Base-by-base conservation (phyloP, 2,329 filamentous ascomycete genomes). In the Pestalotiopsis sp. region DNA sequence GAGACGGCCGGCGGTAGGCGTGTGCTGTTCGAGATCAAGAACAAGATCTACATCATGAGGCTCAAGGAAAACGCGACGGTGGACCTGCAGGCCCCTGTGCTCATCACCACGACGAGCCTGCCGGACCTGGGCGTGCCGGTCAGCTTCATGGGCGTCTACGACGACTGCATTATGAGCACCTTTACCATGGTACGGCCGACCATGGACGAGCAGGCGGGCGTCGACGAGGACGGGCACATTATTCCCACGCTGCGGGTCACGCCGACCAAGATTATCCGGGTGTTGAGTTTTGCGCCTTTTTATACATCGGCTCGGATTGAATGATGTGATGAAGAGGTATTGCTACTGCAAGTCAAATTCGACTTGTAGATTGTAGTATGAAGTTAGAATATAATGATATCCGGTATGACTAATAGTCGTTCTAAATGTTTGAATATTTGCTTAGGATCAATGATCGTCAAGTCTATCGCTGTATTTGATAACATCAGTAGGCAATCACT, bases 121-220 rank as follows among this genome's bases (percentile, higher is more conserved):
- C 41, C 66, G 5, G 41, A 41, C 25, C 83, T n/a, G 74, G 67
- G 78, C 0, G 79, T 82, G 0, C 83, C 83, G 0, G 80, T 84
- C 31, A 83, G 81, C 69, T 85, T 83, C 73, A 85, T 85, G 83
- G 79, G 75, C 0, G 66, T 85, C 9, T 84, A 79, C 65, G 82
- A 84, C 64, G 83, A 85, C 73, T 82, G 81, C 49, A 80, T 85
- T 65, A 83, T 85, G 80, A 79, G 77, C 31, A 84, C 82, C 3
- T 84, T 80, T 69, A 81, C 81, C 12, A 64, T 64, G 61, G 39
- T 64, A 6, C 45, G 61, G 38, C 61, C 61, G 2, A 41, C 63
- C 49, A 57, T 45, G 14, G 45, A 62, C 5, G 67, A 56, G n/a
- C 25, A 31, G 20, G 62, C 59, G 20, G 64, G 13, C 5, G 20